Conservation (phyloP, 306 rosid species). For the Casuarina cunninghamiana region DNA sequence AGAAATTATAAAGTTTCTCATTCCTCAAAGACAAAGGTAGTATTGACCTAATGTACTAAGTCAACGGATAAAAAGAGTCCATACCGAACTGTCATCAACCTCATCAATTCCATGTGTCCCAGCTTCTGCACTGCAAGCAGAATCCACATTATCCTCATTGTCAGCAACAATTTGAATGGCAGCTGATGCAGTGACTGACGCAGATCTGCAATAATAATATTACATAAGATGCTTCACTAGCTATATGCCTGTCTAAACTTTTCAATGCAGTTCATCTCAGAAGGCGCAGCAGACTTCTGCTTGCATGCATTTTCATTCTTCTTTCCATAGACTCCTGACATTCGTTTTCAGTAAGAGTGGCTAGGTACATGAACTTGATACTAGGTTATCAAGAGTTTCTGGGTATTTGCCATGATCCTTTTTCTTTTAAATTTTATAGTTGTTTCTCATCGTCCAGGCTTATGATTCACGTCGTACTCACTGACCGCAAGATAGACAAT, state of each 20-base stretch:
- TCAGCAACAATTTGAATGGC: constrained; percentile 50
- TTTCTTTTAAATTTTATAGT: not conserved
- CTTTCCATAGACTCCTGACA: not conserved
- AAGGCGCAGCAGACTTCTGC: constrained; percentile 3
- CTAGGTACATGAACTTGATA: not conserved
- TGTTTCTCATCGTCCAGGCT: not conserved
- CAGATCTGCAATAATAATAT: constrained; percentile 56
- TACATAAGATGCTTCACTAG: not conserved
- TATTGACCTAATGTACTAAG: constrained; percentile 17
- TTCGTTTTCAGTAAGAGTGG: not conserved
- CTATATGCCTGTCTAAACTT: not conserved
- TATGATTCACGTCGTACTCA: not conserved
- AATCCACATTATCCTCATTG: constrained; percentile 43
- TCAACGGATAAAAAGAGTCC: constrained; percentile 21
- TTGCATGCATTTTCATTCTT: constrained; percentile 6
- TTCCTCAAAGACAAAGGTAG: constrained; percentile 1
- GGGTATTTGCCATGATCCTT: not conserved
- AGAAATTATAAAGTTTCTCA: not conserved
- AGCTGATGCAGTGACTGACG: constrained; percentile 71
- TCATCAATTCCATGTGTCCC: constrained; percentile 51
- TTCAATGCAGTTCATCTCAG: not conserved
- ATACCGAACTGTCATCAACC: constrained; percentile 78
- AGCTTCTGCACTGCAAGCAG: constrained; percentile 69
- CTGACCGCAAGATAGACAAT: not conserved
- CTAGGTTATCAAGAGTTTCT: not conserved